Conservation (phyloP, 2,329 filamentous ascomycete species). For the Pestalotiopsis sp. region DNA sequence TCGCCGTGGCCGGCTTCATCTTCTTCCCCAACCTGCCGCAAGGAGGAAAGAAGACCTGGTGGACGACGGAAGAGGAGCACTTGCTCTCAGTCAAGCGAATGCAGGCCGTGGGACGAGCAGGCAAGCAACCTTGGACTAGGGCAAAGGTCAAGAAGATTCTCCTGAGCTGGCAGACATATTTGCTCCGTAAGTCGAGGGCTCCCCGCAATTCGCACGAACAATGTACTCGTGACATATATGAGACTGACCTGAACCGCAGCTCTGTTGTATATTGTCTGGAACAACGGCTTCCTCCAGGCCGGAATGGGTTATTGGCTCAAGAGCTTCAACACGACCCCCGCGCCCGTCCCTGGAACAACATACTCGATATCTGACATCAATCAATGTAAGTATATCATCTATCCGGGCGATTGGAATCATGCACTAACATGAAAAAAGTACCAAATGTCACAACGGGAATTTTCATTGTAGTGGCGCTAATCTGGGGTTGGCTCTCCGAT, state of each 20-base stretch:
- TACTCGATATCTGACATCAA: slow-evolving; percentile 1
- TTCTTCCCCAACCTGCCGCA: slow-evolving; percentile 39
- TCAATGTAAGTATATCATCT: not conserved
- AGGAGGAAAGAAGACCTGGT: not conserved
- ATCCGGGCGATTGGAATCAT: not conserved
- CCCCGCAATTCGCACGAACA: not conserved
- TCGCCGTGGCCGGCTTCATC: slow-evolving; percentile 48
- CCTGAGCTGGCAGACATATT: not conserved
- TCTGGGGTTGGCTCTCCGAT: slow-evolving; percentile 8
- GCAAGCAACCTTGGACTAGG: slow-evolving; percentile 2
- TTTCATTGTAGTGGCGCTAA: not conserved
- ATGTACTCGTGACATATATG: not conserved
- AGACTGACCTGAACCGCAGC: not conserved
- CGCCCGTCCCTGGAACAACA: not conserved
- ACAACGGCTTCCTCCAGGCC: not conserved
- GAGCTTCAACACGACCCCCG: slow-evolving; percentile 1
- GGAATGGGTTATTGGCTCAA: slow-evolving; percentile 11
- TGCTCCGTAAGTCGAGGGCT: not conserved
- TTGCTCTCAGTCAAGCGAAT: not conserved
- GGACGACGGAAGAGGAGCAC: slow-evolving; percentile 6
- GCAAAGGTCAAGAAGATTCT: not conserved
- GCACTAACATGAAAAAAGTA: not conserved
- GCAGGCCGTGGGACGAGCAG: not conserved
- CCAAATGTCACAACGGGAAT: not conserved
- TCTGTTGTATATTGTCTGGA: slow-evolving; percentile 4